These are phyloP conservation scores for Artemisia tridentata DNA, from an alignment of 129 eudicot genomes.

Conservation along the genomic window DNA sequence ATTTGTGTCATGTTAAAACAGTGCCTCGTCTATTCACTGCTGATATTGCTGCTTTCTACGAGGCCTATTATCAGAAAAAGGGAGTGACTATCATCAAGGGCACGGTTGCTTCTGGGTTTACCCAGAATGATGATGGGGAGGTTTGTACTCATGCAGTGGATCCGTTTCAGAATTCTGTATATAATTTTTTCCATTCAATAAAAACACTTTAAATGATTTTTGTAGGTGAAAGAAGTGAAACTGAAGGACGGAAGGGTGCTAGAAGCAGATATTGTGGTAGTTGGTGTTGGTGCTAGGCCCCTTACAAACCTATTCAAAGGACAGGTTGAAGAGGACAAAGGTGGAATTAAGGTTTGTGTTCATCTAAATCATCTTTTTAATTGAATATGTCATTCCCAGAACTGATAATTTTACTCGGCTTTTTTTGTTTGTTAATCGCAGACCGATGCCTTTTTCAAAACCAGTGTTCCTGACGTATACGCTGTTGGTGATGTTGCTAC, in stretches of 20 bases:
- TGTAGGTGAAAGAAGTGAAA: slow-evolving; percentile 82
- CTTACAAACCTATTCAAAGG: slow-evolving; percentile 86
- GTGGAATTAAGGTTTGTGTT: slow-evolving; percentile 88
- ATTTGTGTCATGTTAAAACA: slow-evolving; percentile 29
- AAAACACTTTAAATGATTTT: neutral
- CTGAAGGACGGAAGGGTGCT: slow-evolving; percentile 96
- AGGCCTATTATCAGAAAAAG: slow-evolving; percentile 77
- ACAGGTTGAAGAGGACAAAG: slow-evolving; percentile 94
- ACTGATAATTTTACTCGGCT: neutral
- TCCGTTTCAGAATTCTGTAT: neutral
- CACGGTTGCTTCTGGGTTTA: slow-evolving; percentile 94
- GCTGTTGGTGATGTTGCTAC: slow-evolving; percentile 99
- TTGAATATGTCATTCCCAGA: neutral
- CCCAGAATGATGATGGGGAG: slow-evolving; percentile 59
- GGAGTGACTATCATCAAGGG: slow-evolving; percentile 84
- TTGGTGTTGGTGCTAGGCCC: slow-evolving; percentile 96
- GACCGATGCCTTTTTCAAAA: slow-evolving; percentile 93
- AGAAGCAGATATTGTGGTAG: slow-evolving; percentile 93
- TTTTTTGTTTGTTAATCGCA: slow-evolving; percentile 38
- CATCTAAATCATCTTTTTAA: neutral
- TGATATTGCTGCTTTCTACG: slow-evolving; percentile 89
- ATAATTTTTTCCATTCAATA: neutral
- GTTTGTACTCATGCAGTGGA: slow-evolving; percentile 36
- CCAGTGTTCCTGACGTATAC: slow-evolving; percentile 83
- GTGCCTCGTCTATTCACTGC: slow-evolving; percentile 99